Base-by-base conservation (phyloP, 2,329 filamentous ascomycete species). In the Neoarthrinium moseri region DNA sequence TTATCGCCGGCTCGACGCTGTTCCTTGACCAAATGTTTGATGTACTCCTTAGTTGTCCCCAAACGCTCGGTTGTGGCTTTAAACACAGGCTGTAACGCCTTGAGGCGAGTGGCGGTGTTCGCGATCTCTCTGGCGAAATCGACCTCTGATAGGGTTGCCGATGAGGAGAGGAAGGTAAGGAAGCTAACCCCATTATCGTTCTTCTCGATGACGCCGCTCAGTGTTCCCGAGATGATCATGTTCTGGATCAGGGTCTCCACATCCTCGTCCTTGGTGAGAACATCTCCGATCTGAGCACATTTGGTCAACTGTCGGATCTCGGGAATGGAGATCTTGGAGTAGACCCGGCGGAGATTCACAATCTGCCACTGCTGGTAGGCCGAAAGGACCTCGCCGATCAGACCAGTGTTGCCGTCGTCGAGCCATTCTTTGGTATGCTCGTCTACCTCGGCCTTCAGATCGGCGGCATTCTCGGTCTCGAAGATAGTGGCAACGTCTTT, bases 321-420 rank as follows among this genome's bases (percentile, higher is more conserved):
- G 15, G 72, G 56, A 24, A 85, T 70, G 13, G 77, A 75, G 26
- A 84, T 69, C 51, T 79, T 78, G 43, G 69, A 71, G 61, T 92
- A 96, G 4, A 89, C 83, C 43, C 80, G 78, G 35, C 84, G 83
- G 21, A 97, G 74, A 48, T 83, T 83, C 26, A 86, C 73, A 47
- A 97, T 81, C 49, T 87, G 84, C 71, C 86, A 90, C 56, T 84
- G 83, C 55, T 87, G 83, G 60, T 91, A 89, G 8, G 87, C 83
- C 17, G 78, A 71, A 30, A 86, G 64, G 10, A 92, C 84, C 61
- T 89, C 82, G 4, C 73, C 69, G 11, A 95, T 74, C 12, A 97
- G 77, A 4, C 84, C 80, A 4, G 70, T 65, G 58, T 95, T 97
- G 37, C 81, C 80, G 56, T 97, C 91, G 54, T 80, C 74, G 29